Conservation (phyloP, 1,284 basidiomycete species). For the Leccinum griseonigrum region DNA sequence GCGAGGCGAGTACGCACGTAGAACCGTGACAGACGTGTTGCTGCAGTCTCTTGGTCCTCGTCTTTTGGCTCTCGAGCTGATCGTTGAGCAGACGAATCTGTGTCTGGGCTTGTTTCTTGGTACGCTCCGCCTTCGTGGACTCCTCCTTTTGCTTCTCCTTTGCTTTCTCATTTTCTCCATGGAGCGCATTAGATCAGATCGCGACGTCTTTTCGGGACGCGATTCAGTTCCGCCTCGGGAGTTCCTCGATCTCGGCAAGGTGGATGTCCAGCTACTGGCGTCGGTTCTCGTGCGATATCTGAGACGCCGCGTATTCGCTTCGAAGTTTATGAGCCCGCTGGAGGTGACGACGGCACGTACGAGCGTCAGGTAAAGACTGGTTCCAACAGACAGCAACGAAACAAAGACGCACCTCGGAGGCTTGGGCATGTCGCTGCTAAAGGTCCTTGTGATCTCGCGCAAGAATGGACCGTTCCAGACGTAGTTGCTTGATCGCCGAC, state of each 20-base stretch:
- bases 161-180: slow-evolving; percentile 59
- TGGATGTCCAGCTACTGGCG: slow-evolving; percentile 71
- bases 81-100: slow-evolving; percentile 67
- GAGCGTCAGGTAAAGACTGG: not conserved
- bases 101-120: slow-evolving; percentile 61
- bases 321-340: slow-evolving; percentile 62
- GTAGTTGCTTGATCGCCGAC: slow-evolving; percentile 65
- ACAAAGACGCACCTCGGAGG: slow-evolving; percentile 53
- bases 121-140: slow-evolving; percentile 49
- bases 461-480: slow-evolving; percentile 69
- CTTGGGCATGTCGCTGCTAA: slow-evolving; percentile 57
- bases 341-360: not conserved
- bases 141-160: slow-evolving; percentile 48
- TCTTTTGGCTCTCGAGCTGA: slow-evolving; percentile 60
- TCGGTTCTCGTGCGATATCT: slow-evolving; percentile 66
- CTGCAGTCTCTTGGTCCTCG: slow-evolving; percentile 43
- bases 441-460: slow-evolving; percentile 66
- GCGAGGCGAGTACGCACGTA: slow-evolving; percentile 40
- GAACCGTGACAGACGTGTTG: slow-evolving; percentile 50
- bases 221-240: slow-evolving; percentile 67
- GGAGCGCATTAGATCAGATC: slow-evolving; percentile 60
- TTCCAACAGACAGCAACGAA: not conserved
- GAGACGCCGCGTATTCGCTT: slow-evolving; percentile 54
- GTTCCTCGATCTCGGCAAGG: slow-evolving; percentile 69
- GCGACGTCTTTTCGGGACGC: slow-evolving; percentile 65